phyloP scores from a whole-genome alignment of 1,284 basidiomycete genomes.

The Rhizopogon hawkerae region DNA sequence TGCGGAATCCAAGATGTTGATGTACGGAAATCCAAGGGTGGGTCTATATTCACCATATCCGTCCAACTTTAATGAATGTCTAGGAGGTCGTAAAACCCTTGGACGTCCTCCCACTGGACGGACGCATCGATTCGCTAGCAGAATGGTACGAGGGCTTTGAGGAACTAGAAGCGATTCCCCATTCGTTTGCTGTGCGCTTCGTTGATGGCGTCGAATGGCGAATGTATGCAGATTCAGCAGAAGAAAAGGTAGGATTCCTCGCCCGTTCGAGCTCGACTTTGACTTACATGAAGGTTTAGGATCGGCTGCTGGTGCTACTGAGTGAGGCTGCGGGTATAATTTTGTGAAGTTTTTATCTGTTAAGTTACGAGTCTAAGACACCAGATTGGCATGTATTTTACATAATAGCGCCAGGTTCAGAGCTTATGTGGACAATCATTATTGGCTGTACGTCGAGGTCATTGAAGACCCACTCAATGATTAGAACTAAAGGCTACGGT shows the following conservation, averaged over 20 bases:
- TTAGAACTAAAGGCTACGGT: too few relatives aligned
- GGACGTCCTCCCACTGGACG: constrained; percentile 43
- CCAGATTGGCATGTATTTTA: background rate
- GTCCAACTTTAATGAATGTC: constrained; percentile 1
- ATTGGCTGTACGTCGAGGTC: background rate
- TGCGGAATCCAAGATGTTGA: constrained; percentile 28
- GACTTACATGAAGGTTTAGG: constrained; percentile 13
- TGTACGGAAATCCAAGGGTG: constrained; percentile 54
- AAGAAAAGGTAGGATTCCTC: constrained; percentile 49
- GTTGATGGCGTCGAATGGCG: constrained; percentile 44
- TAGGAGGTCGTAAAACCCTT: constrained; percentile 42
- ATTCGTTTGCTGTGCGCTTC: constrained; percentile 64
- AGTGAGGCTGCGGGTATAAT: constrained; percentile 27
- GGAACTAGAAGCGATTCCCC: constrained; percentile 58
- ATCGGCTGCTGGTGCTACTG: constrained; percentile 22
- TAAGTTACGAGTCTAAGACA: background rate
- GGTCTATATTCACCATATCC: constrained; percentile 10
- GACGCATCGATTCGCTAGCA: constrained; percentile 37
- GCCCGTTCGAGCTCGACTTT: background rate
- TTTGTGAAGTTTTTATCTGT: constrained; percentile 10
- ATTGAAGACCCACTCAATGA: background rate
- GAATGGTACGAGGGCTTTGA: constrained; percentile 71
- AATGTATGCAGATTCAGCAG: constrained; percentile 57
- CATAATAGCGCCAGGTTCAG: background rate
- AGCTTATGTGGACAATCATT: background rate